Conservation (phyloP, 768 basidiomycete species). For the Boletus reticuloceps region DNA sequence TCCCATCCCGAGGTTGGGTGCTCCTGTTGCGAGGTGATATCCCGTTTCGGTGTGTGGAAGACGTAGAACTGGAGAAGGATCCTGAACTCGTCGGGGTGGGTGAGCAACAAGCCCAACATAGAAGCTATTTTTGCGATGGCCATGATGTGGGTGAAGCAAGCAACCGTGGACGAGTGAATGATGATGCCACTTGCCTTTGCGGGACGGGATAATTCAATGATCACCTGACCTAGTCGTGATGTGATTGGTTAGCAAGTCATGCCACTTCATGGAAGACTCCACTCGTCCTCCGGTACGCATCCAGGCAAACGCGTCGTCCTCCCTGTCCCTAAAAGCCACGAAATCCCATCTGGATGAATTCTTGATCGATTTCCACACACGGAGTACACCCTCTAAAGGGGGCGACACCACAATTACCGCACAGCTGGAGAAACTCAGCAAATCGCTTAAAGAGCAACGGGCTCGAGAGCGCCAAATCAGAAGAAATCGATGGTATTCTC, state of each 20-base stretch:
- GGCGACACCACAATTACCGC: conserved; percentile 56
- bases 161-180: no score
- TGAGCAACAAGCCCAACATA: conserved; percentile 66
- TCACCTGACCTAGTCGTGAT: conserved; percentile 7
- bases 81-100: conserved; percentile 82
- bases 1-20: conserved; percentile 85
- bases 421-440: conserved; percentile 55
- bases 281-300: conserved; percentile 50
- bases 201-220: neutral
- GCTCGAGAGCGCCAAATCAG: conserved; percentile 18
- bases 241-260: neutral
- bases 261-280: conserved; percentile 42
- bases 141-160: conserved; percentile 9
- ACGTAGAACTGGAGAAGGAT: conserved; percentile 80
- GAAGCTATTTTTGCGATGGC: conserved; percentile 51
- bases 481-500: conserved; percentile 4
- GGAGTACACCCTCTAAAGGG: conserved; percentile 46
- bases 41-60: conserved; percentile 78
- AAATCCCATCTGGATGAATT: conserved; percentile 45
- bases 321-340: conserved; percentile 40
- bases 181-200: neutral
- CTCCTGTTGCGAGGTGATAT: conserved; percentile 74
- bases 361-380: conserved; percentile 46
- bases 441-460: conserved; percentile 51
- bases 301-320: conserved; percentile 33